These are phyloP conservation scores for Atkinsonella texensis DNA, from an alignment of 2,329 filamentous ascomycete genomes.

Conservation along the genomic window DNA sequence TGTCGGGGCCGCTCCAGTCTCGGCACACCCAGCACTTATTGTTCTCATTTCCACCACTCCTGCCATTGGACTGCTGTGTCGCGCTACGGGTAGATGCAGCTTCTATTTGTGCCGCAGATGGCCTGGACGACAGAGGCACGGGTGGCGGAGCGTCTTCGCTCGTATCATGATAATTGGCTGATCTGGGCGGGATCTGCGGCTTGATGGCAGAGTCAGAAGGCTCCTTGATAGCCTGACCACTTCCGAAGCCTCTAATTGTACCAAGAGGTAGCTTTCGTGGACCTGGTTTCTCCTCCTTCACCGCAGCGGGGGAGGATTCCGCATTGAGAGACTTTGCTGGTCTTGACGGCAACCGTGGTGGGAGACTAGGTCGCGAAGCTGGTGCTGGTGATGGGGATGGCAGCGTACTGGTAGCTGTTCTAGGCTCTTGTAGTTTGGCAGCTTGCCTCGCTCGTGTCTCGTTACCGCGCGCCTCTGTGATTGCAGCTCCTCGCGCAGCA, in stretches of 20 bases:
- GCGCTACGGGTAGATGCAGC: slow-evolving; percentile 24
- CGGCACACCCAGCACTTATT: slow-evolving; percentile 65
- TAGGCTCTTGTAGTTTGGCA: neutral
- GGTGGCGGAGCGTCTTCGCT: slow-evolving; percentile 34
- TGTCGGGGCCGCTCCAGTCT: slow-evolving; percentile 76
- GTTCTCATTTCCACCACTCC: neutral
- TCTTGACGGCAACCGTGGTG: slow-evolving; percentile 39
- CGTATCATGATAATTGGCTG: neutral
- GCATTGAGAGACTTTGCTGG: slow-evolving; percentile 22
- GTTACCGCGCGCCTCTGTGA: slow-evolving; percentile 2
- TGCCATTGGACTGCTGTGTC: slow-evolving; percentile 12
- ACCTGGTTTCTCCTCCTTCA: slow-evolving; percentile 2
- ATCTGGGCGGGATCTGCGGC: slow-evolving; percentile 4
- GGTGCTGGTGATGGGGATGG: slow-evolving; percentile 9
- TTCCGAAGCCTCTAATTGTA: slow-evolving; percentile 14
- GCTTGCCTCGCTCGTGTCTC: slow-evolving; percentile 7
- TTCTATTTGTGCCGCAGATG: slow-evolving; percentile 38
- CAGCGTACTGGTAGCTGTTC: slow-evolving; percentile 17
- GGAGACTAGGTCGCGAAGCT: slow-evolving; percentile 27
- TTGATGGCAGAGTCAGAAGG: neutral
- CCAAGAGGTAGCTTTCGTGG: slow-evolving; percentile 6
- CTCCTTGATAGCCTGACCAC: slow-evolving; percentile 1
- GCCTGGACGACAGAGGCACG: slow-evolving; percentile 39
- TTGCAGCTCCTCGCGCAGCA: slow-evolving; percentile 5
- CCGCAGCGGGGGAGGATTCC: slow-evolving; percentile 5